Evolutionary conservation across 2,329 filamentous ascomycete species (phyloP), one percentile per base, ranked within the genome.

Genomic region (Xylariaceae sp.): DNA sequence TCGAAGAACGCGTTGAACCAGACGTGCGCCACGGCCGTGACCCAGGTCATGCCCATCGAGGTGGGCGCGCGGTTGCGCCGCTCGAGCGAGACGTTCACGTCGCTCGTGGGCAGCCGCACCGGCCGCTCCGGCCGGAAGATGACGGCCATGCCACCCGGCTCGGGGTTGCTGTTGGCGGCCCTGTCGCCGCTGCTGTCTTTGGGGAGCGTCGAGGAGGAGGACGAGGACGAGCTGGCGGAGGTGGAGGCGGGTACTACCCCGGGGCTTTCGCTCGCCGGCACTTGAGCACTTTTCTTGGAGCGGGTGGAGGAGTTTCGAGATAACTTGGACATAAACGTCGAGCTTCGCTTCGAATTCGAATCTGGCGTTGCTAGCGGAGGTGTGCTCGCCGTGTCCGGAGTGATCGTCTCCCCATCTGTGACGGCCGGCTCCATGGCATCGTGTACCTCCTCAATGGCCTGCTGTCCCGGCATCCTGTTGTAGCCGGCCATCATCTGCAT

Each of bases 1-100:
- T 96, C 92, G 50, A 96, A 96, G 59, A 80, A 96, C 2, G 80
- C 69, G 52, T 98, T 98, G 67, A 95, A 94, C 92, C 92, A 98
- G 12, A 94, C 85, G 51, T 96, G 90, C 0, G 89, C 89, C 8
- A 96, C 80, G 0, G 89, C 80, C 0, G 90, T 94, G 3, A 95
- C 87, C 79, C 96, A 86, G 1, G 86, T 88, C 46, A 86, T 75
- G 1, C 87, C 83, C 58, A 92, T 81, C 8, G 75, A 76, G 49
- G 83, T 84, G 4, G 75, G 73, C 2, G 83, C 78, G 50, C 81
- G 83, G 59, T 88, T 94, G 22, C 89, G 78, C 6, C 87, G 76
- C 61, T 96, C 89, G 16, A 95, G 77, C 31, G 88, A 80, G 44
- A 96, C 83, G 56, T 94, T 94, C 46, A 96, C 72, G 52, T 96